Base-by-base conservation (phyloP, 2,329 filamentous ascomycete species). In the Dactylonectria macrodidyma region DNA sequence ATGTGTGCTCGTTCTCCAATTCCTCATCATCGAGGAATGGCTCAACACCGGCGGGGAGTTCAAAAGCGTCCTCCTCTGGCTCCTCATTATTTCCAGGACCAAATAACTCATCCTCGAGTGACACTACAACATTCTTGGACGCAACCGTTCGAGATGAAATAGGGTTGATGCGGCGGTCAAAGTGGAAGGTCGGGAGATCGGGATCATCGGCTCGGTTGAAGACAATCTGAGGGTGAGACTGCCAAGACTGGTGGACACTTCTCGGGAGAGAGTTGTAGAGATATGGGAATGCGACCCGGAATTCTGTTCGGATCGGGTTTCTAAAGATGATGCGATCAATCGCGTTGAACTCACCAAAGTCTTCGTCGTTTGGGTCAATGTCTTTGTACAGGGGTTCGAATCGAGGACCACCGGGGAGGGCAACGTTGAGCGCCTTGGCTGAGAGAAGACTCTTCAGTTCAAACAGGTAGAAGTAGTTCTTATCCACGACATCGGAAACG, bases 251-350 rank as follows among this genome's bases (percentile, higher is more conserved):
- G 79, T 95, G 93, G 34, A 99, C 96, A 77, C 96, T 98, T 76
- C 97, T 89, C 2, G 96, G 97, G 6, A 99, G 87, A 19, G 95
- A 97, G 80, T 99, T 99, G 84, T 99, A 99, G 6, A 99, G 87
- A 80, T 92, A 98, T 0, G 96, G 96, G 79, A 94, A 98, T 1
- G 95, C 95, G 50, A 99, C 96, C 52, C 95, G 91, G 77, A 97
- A 98, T 82, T 99, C 96, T 9, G 95, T 99, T 74, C 95, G 91
- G 72, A 98, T 97, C 1, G 95, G 95, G 54, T 93, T 92, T 72
- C 96, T 93, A 87, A 99, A 99, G 74, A 99, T 99, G 82, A 99
- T 99, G 74, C 97, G 94, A 78, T 99, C 96, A 76, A 99, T 99
- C 38, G 96, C 96, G 78, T 99, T 99, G 87, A 99, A 99, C 82